Evolutionary conservation across 352 stramenopile genomes (phyloP), one percentile per base, ranked within the genome.

Genomic region (Nothophytophthora sp.): DNA sequence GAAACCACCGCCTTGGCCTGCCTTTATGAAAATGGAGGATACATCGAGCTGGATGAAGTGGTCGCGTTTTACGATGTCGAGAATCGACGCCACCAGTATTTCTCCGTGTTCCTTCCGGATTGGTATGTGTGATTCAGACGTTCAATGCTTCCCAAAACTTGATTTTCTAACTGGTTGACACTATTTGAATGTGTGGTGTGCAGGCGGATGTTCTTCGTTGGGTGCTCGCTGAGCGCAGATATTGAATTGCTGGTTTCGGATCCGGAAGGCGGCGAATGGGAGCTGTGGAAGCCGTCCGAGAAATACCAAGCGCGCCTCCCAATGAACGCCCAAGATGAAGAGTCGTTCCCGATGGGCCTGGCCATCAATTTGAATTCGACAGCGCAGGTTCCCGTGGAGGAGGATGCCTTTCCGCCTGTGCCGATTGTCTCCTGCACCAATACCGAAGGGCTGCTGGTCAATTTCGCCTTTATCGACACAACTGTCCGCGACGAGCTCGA

Each of bases 151-250:
- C 11, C 11, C 1, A n/a, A n/a, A n/a, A n/a, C n/a, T n/a, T n/a
- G n/a, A n/a, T n/a, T n/a, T n/a, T n/a, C n/a, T n/a, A n/a, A n/a
- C n/a, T n/a, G n/a, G n/a, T n/a, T n/a, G n/a, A n/a, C n/a, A n/a
- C n/a, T n/a, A n/a, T n/a, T n/a, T n/a, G n/a, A n/a, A n/a, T n/a
- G n/a, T 42, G 0, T 29, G 49, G 20, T 40, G 23, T 40, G 13
- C 28, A 84, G 73, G 79, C 73, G 81, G 12, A 91, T 91, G 77
- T 91, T 91, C 45, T 91, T 91, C 40, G 66, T 91, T 50, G 76
- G 68, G 10, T 91, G 81, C 51, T 91, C 81, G 13, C 43, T 91
- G 28, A 91, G 81, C 46, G 73, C 81, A n/a, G 81, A 91, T 54
- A 80, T 91, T 19, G 81, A 91, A 55, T 63, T 91, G 12, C 63